phyloP scores from a whole-genome alignment of 305 asterid species.

The Fraxinus floribunda region DNA sequence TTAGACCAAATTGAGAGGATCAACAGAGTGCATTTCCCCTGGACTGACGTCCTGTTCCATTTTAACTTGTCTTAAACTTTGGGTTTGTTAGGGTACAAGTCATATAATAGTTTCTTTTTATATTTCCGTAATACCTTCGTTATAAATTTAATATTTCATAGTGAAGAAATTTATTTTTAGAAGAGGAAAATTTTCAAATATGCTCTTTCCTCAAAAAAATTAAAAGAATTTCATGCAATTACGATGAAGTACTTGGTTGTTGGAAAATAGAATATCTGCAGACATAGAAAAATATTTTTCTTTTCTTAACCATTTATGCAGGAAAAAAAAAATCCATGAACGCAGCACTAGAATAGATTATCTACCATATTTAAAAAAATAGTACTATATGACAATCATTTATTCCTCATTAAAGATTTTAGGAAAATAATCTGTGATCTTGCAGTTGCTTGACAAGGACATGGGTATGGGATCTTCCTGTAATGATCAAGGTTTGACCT shows the following conservation, averaged over 20 bases:
- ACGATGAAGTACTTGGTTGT: not conserved
- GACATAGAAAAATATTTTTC: not conserved
- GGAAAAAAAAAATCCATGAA: not conserved
- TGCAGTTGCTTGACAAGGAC: conserved; percentile 81
- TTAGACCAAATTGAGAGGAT: not conserved
- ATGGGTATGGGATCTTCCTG: conserved; percentile 53
- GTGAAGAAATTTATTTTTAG: not conserved
- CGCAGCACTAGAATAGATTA: not conserved
- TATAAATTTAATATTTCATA: not conserved
- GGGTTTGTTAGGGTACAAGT: not conserved
- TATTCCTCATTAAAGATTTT: conserved; percentile 19
- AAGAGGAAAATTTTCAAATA: not conserved
- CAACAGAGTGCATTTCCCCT: not conserved
- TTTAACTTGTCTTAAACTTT: no score
- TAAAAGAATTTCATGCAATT: not conserved
- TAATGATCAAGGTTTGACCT: conserved; percentile 81
- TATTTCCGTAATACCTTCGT: not conserved
- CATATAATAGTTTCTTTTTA: not conserved
- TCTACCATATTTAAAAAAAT: not conserved
- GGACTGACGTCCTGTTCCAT: not conserved
- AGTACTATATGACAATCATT: not conserved
- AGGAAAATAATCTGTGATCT: conserved; percentile 19
- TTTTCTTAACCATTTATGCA: not conserved
- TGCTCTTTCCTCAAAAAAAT: not conserved
- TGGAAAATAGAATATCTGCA: not conserved